Base-by-base conservation (phyloP, 1,284 basidiomycete species). In the Microbotryum lychnidis-dioicae region DNA sequence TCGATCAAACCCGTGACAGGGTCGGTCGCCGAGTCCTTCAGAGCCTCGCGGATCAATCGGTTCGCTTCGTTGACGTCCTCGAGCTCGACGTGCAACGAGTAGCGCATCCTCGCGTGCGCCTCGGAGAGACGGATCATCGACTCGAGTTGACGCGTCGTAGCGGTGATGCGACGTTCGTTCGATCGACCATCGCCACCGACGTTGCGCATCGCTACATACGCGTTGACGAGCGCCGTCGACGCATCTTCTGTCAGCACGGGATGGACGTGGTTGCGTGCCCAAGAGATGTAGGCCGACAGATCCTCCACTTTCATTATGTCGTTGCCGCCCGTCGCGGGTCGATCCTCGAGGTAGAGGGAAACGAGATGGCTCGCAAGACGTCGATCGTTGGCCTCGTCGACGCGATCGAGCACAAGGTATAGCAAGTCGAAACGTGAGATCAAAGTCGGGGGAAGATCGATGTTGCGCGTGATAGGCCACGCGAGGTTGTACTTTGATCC, bases 111-210 rank as follows among this genome's bases (percentile, higher is more conserved):
- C 0, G 94, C 93, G 73, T 98, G 94, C 0, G 88, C 94, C 77
- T 98, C 96, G 0, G 88, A 87, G 31, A 99, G 82, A n/a, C 96
- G 89, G 73, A 98, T 97, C 86, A 98, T 91, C 70, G 86, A 89
- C 76, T 98, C 94, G 33, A 98, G 83, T 76, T 98, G 94, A 57
- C 94, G 84, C 1, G 96, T 97, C 33, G 94, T 98, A 1, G 96
- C 94, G 0, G 96, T 98, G 76, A 98, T 98, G 14, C 94, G 85
- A 72, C 91, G 89, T 76, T 97, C 93, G 62, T 83, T 83, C 2
- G 83, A 83, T 25, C 91, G 84, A 3, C 90, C 86, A 74, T 97
- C 92, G 62, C 86, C 84, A 29, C 93, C 92, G 66, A 90, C 86
- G 75, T 89, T 90, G 58, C 94, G 87, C 80, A 98, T 87, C 68